Base-by-base conservation (phyloP, 768 basidiomycete genomes). In the Mycena galericulata region DNA sequence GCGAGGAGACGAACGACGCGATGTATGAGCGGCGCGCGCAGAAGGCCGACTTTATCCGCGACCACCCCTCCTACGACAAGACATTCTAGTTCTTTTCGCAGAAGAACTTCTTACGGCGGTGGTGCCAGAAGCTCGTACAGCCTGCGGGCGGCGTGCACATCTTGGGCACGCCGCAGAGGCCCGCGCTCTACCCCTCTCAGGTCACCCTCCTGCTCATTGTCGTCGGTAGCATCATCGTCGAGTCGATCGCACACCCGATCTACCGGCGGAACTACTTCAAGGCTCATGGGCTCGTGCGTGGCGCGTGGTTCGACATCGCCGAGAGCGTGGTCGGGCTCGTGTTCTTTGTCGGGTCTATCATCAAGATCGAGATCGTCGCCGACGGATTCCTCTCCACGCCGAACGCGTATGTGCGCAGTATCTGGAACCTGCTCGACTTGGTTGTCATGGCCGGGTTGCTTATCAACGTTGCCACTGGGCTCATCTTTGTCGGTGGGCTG, bases 381-480 rank as follows among this genome's bases (percentile, higher is more conserved):
- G 97, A 99, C 75, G 97, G 97, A 0, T 92, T 97, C 78, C 75
- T 92, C 17, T 96, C 96, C 80, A 91, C 93, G 0, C 96, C 96
- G 0, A 96, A 96, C 73, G 95, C 96, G 0, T 98, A 99, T 76
- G 78, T 98, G 30, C 90, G 91, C 29, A 94, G 93, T 68, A 90
- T 96, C 10, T 98, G 96, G 96, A 98, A 98, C 77, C 78, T 92
- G 73, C 81, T 98, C 64, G 97, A 98, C 79, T 91, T 97, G 72
- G 77, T 94, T 75, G 91, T 98, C 76, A 88, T 98, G 82, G 77
- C 82, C 36, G 92, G 94, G 7, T 78, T 97, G 32, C 78, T 96
- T 26, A 84, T 92, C 75, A 96, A 94, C 68, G 85, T 93, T 56
- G 84, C 86, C 0, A 92, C 90, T 0, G 88, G 88, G 1, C 80